Conservation (phyloP, 1,284 basidiomycete species). For the Ganoderma boninense region DNA sequence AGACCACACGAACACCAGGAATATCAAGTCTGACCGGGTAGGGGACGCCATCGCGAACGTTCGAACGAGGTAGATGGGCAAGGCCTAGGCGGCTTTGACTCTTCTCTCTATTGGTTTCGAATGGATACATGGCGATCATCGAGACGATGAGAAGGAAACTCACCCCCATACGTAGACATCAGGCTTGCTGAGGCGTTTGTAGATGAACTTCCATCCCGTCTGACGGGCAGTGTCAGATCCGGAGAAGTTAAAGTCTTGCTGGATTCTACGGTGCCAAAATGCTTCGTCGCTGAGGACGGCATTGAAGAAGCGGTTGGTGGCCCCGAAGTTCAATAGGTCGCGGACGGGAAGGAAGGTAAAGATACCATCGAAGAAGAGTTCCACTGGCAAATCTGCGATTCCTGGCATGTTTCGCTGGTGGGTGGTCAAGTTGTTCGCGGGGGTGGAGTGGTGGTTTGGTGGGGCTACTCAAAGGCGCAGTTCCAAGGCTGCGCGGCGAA, state of each 20-base stretch:
- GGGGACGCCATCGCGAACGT: slow-evolving; percentile 54
- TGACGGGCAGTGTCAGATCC: slow-evolving; percentile 72
- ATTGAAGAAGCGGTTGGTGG: slow-evolving; percentile 66
- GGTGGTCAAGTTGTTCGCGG: no score
- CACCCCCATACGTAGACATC: slow-evolving; percentile 86
- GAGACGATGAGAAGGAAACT: slow-evolving; percentile 32
- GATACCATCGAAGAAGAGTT: slow-evolving; percentile 79
- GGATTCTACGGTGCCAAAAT: slow-evolving; percentile 79
- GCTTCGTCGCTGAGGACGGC: slow-evolving; percentile 74
- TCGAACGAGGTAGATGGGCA: slow-evolving; percentile 44
- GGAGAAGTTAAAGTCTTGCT: slow-evolving; percentile 82
- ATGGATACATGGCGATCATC: not conserved
- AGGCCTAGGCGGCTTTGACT: slow-evolving; percentile 69
- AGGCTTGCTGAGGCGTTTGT: slow-evolving; percentile 68
- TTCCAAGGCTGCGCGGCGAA: no score
- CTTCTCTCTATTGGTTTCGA: slow-evolving; percentile 54
- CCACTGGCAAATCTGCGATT: slow-evolving; percentile 67
- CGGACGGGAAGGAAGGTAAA: slow-evolving; percentile 64
- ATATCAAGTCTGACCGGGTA: slow-evolving; percentile 69
- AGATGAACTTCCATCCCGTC: slow-evolving; percentile 83
- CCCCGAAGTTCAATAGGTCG: slow-evolving; percentile 67
- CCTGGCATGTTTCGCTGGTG: slow-evolving; percentile 2
- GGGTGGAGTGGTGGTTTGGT: no score
- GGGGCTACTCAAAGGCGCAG: no score
- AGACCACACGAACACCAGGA: slow-evolving; percentile 72